Evolutionary conservation across 148 eudicot species (phyloP).

Genomic region (Rhododendron kiyosumense): DNA sequence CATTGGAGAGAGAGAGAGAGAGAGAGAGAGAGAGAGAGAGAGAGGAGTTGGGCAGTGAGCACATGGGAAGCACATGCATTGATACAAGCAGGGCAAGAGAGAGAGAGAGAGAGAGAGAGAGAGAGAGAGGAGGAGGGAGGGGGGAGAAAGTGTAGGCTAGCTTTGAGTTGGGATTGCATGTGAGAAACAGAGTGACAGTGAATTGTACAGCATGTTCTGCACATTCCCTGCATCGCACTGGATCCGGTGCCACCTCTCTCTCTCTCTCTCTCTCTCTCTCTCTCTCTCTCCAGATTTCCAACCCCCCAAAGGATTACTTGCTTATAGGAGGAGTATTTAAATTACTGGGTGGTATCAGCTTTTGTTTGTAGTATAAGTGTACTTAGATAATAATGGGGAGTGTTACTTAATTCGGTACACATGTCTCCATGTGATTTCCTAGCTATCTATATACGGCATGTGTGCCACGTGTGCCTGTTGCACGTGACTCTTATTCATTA

Average conservation of each 20-base stretch:
- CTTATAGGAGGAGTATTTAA: no score
- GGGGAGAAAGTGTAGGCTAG: not conserved
- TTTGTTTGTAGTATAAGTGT: not conserved
- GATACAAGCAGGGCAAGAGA: not conserved
- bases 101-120: not conserved
- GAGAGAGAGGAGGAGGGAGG: not conserved
- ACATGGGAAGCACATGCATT: constrained; percentile 36
- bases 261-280: not conserved
- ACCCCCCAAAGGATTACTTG: not conserved
- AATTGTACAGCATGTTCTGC: constrained; percentile 36
- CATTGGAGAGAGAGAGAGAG: constrained; percentile 4
- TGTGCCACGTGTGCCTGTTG: not conserved
- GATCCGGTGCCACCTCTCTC: not conserved
- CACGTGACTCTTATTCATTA: not conserved
- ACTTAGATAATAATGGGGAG: not conserved
- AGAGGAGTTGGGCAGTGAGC: constrained; percentile 17
- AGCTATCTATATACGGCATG: not conserved
- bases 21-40: constrained; percentile 3
- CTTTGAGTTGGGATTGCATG: constrained; percentile 13
- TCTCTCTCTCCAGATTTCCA: not conserved
- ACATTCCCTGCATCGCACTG: constrained; percentile 34
- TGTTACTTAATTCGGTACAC: not conserved
- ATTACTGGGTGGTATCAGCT: not conserved
- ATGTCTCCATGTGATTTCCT: constrained; percentile 10
- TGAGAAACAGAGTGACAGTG: constrained; percentile 30